Conservation (phyloP, 2,329 filamentous ascomycete species). For the Sporothrix brasiliensis region DNA sequence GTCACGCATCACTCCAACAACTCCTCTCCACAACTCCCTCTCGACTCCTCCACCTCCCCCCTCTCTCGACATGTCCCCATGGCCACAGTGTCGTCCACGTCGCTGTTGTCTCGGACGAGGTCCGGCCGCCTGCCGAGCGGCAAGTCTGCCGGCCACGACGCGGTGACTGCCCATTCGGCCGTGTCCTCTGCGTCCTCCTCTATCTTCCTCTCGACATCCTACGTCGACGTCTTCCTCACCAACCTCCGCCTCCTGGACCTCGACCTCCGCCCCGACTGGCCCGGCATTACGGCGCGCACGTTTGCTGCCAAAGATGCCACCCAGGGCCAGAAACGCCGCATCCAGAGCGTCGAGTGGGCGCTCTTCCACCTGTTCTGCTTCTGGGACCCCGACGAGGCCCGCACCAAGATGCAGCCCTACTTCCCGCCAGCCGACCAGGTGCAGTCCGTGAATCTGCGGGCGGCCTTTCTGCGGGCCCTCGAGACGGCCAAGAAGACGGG, state of each 20-base stretch:
- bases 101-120: slow-evolving; percentile 38
- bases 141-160: slow-evolving; percentile 26
- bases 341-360: slow-evolving; percentile 84
- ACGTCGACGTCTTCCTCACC: slow-evolving; percentile 71
- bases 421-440: slow-evolving; percentile 89
- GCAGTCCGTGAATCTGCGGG: slow-evolving; percentile 86
- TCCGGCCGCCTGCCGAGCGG: slow-evolving; percentile 37
- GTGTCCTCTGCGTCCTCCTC: background rate
- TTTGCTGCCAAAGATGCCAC: slow-evolving; percentile 68
- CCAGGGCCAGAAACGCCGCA: slow-evolving; percentile 78
- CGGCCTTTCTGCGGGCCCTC: slow-evolving; percentile 77
- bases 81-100: slow-evolving; percentile 32
- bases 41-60: background rate
- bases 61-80: slow-evolving; percentile 28
- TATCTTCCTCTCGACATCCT: slow-evolving; percentile 48
- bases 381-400: slow-evolving; percentile 77
- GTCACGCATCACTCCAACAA: background rate
- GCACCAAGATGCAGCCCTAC: slow-evolving; percentile 79
- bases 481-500: slow-evolving; percentile 88
- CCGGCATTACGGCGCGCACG: slow-evolving; percentile 68
- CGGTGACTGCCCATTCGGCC: slow-evolving; percentile 15
- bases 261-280: slow-evolving; percentile 77
- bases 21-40: background rate
- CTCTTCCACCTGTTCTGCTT: slow-evolving; percentile 84
- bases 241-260: slow-evolving; percentile 84